Conservation (phyloP, 495 filamentous ascomycete species). For the Chaetomium cochliodes region DNA sequence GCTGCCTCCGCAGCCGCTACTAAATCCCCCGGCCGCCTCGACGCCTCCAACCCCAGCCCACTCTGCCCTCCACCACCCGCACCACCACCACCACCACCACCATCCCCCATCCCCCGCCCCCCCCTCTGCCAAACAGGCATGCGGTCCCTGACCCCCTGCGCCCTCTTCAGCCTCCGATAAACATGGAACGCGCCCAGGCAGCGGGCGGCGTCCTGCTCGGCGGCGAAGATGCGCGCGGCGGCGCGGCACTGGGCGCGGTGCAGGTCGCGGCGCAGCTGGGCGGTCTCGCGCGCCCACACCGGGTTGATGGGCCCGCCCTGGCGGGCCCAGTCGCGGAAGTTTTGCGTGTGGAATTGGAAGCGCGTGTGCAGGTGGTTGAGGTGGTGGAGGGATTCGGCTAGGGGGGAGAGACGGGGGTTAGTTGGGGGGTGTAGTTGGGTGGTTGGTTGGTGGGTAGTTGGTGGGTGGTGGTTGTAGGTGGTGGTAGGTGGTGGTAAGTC, state of each 20-base stretch:
- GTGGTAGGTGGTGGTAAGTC: neutral
- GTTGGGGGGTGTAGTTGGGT: neutral
- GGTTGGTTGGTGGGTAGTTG: neutral
- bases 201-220: slow-evolving; percentile 35
- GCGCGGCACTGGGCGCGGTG: slow-evolving; percentile 51
- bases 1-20: neutral
- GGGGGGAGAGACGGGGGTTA: neutral
- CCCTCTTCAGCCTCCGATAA: slow-evolving; percentile 38
- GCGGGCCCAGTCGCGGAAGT: slow-evolving; percentile 47
- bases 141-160: slow-evolving; percentile 23
- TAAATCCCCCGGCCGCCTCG: neutral
- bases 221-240: slow-evolving; percentile 46
- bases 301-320: slow-evolving; percentile 48
- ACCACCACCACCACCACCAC: neutral
- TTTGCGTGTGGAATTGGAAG: slow-evolving; percentile 42
- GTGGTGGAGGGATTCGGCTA: slow-evolving; percentile 46
- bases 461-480: slow-evolving; percentile 1
- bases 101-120: neutral
- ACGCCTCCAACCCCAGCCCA: slow-evolving; percentile 9
- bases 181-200: slow-evolving; percentile 50
- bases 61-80: neutral
- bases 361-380: slow-evolving; percentile 40
- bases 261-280: slow-evolving; percentile 39
- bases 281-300: slow-evolving; percentile 46
- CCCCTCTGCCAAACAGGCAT: neutral